Percentiles rank a stretch among this genome's conserved stretches.
Conservation (phyloP, 169 alveolate genomes). For the Plasmodium cynomolgi region DNA sequence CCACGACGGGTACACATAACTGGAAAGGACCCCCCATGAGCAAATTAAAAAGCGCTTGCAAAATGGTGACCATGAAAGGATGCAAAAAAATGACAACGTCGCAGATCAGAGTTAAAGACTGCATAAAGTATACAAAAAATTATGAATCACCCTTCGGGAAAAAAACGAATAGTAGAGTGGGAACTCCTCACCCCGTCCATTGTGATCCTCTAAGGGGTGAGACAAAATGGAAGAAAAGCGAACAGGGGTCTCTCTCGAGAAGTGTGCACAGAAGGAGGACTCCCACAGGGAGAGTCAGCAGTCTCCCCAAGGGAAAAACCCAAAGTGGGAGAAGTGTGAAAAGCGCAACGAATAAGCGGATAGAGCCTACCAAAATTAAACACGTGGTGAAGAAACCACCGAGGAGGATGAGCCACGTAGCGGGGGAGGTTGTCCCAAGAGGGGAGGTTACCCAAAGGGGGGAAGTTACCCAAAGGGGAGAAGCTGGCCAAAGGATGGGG, state of each 20-base stretch:
- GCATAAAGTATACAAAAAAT: neutral
- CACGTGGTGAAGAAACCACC: neutral
- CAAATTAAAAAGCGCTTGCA: neutral
- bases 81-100: neutral
- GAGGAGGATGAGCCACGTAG: neutral
- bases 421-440: neutral
- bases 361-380: neutral
- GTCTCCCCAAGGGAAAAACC: neutral
- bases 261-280: neutral
- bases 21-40: neutral
- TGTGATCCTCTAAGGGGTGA: neutral
- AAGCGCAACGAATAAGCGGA: neutral
- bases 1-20: neutral
- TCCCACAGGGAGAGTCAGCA: neutral
- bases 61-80: neutral
- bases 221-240: neutral
- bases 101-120: neutral
- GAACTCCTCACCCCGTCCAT: neutral
- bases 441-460: neutral
- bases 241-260: neutral
- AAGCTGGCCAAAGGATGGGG: neutral
- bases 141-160: neutral
- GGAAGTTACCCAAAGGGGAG: neutral
- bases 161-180: neutral
- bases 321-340: neutral